Base-by-base conservation (phyloP, 140 eudicot species). In the Cichorium intybus region DNA sequence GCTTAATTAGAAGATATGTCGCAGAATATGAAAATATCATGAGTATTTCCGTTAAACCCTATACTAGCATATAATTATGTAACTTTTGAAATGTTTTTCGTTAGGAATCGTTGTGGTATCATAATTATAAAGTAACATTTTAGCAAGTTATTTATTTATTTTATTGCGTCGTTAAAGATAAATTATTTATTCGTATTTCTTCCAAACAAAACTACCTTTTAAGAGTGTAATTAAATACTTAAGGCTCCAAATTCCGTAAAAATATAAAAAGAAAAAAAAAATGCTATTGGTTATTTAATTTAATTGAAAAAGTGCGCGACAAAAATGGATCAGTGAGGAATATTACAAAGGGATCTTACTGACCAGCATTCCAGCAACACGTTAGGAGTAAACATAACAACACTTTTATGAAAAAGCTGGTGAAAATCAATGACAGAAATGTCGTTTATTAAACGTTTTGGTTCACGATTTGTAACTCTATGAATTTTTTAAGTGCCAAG, bases 331-430 rank as follows among this genome's bases (percentile, higher is more conserved):
- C 41, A 67, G 41, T 24, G 45, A 8, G 39, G 71, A 55, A 73
- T 63, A 64, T 46, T 24, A 14, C 16, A 22, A 41, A 55, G 31
- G 58, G 11, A 53, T 45, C 51, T 41, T 35, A 72, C 55, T 60
- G 20, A 57, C n/a, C n/a, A n/a, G n/a, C n/a, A n/a, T n/a, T 28
- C 45, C 33, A 26, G 20, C 28, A 14, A 22, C 58, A 16, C 43
- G 9, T n/a, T n/a, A n/a, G n/a, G n/a, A n/a, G n/a, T 53, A 72
- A 56, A 7, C 55, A 73, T 66, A 73, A 24, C 49, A 34, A 5
- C 20, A 11, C 62, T 31, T 54, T 54, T 28, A 15, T 54, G 27
- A 48, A 57, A 65, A 74, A 10, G 0, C 15, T 47, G 61, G 24
- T 1, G 7, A 12, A 52, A 16, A 17, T 23, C 28, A 52, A 72